Percentiles rank a stretch among this genome's conserved stretches.
Conservation (phyloP, 2,329 filamentous ascomycete genomes). For the Thelonectria discophora region DNA sequence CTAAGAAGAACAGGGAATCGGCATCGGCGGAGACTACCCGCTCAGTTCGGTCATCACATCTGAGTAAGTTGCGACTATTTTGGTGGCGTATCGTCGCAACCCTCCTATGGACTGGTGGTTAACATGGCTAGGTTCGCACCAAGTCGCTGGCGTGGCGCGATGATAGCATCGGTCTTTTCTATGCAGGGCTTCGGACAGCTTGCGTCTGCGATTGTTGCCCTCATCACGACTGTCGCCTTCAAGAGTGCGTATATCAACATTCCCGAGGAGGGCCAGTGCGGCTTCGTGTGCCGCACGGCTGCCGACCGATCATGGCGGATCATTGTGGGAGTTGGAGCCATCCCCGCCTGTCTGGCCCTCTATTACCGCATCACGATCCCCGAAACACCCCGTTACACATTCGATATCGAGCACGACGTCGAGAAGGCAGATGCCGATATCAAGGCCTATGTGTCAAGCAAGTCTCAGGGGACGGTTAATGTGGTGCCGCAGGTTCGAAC, state of each 20-base stretch:
- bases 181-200: slow-evolving; percentile 89
- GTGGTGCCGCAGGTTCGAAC: slow-evolving; percentile 60
- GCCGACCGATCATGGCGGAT: slow-evolving; percentile 86
- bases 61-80: slow-evolving; percentile 58
- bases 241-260: slow-evolving; percentile 58
- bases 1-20: slow-evolving; percentile 62
- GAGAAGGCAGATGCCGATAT: slow-evolving; percentile 80
- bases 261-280: slow-evolving; percentile 59
- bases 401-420: slow-evolving; percentile 79
- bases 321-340: slow-evolving; percentile 79
- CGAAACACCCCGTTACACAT: slow-evolving; percentile 85
- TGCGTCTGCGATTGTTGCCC: slow-evolving; percentile 72
- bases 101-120: slow-evolving; percentile 29
- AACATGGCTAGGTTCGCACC: slow-evolving; percentile 71
- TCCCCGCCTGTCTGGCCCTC: slow-evolving; percentile 81
- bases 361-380: slow-evolving; percentile 88
- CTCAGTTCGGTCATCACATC: slow-evolving; percentile 83
- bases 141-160: slow-evolving; percentile 81
- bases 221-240: slow-evolving; percentile 74
- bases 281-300: slow-evolving; percentile 70
- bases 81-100: slow-evolving; percentile 19
- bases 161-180: slow-evolving; percentile 85
- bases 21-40: slow-evolving; percentile 85
- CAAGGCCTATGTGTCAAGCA: slow-evolving; percentile 64
- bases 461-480: slow-evolving; percentile 58